Evolutionary conservation across 768 basidiomycete species (phyloP).

Genomic region (Russula abietina): DNA sequence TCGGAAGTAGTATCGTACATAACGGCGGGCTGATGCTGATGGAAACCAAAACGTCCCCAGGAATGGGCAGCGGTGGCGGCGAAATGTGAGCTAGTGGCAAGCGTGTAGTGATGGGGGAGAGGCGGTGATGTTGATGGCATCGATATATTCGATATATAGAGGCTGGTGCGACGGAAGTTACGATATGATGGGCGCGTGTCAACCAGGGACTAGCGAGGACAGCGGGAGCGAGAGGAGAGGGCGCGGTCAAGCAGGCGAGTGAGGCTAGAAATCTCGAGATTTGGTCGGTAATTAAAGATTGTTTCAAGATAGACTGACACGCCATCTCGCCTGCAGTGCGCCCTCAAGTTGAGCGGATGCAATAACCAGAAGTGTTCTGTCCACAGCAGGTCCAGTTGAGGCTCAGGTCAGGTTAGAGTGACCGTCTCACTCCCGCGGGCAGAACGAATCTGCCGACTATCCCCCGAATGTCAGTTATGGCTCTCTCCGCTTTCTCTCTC

Average conservation of each 20-base stretch:
- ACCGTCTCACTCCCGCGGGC: not conserved
- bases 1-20: conserved; percentile 8
- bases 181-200: conserved; percentile 5
- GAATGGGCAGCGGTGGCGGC: not conserved
- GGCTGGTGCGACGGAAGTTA: not conserved
- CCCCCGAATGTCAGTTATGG: not conserved
- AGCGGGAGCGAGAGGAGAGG: not conserved
- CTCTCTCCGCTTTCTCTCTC: not conserved
- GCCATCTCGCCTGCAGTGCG: not conserved
- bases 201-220: not conserved
- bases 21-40: conserved; percentile 12
- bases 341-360: too few relatives aligned
- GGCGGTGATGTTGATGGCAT: conserved; percentile 21
- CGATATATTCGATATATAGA: conserved; percentile 14
- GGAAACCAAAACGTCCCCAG: conserved; percentile 6
- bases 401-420: not conserved
- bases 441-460: not conserved
- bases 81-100: not conserved
- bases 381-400: not conserved
- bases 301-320: not conserved
- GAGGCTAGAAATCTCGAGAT: not conserved
- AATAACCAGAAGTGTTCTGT: not conserved
- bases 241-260: not conserved
- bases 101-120: conserved; percentile 4
- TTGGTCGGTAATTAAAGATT: not conserved